Base-by-base conservation (phyloP, 495 filamentous ascomycete species). In the Penicillium samsonianum region DNA sequence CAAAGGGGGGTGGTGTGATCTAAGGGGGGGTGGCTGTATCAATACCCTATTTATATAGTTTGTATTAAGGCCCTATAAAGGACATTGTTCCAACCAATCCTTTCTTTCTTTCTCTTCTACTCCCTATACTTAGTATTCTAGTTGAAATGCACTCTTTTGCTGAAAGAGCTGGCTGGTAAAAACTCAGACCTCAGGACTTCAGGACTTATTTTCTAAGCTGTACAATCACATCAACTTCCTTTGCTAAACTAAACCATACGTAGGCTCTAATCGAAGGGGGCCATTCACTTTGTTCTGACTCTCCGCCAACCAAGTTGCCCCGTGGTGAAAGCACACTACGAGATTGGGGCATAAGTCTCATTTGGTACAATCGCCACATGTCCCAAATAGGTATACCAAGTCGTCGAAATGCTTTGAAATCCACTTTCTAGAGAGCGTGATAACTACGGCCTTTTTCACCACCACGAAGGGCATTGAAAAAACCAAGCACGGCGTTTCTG, bases 311-410 rank as follows among this genome's bases (percentile, higher is more conserved):
- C 79, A 38, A 65, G 85, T 5, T 86, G 85, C 56, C 52, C 81
- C 35, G 58, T 82, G 43, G 80, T 7, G 35, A 40, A 40, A 52
- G 35, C 50, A 40, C 35, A 42, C 50, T 28, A 14, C 35, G 50
- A 52, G 35, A 30, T 28, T 42, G 35, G 4, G 2, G 2, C 35
- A 41, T 25, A 26, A 52, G 81, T 19, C 52, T 86, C 6, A 72
- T 73, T 11, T 68, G 70, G 26, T 80, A 77, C 59, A 81, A 81
- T 38, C 84, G 70, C 22, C 69, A 71, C 48, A 75, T 48, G 19
- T 55, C 53, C 52, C 30, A 55, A 26, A 55, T 43, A 55, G 53
- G 53, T 28, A 55, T 75, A 40, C 53, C 43, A 48, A 55, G 42
- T 48, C 43, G 42, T 55, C 41, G 42, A 47, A 55, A 55, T 17